Evolutionary conservation across 2,329 filamentous ascomycete species (phyloP), one percentile per base, ranked within the genome.

Genomic region (Ophiobolus disseminans): DNA sequence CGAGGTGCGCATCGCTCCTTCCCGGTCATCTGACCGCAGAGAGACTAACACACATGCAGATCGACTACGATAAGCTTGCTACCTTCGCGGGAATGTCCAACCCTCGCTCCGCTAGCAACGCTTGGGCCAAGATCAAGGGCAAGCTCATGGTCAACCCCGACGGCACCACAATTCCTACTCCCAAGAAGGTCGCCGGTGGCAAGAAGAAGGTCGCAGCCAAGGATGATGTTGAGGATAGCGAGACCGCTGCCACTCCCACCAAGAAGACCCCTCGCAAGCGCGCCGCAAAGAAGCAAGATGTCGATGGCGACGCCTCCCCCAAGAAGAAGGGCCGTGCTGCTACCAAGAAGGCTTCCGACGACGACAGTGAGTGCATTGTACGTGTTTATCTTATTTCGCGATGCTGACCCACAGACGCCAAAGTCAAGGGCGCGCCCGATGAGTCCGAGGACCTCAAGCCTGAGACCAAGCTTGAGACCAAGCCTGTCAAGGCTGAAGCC

Each of bases 1-100:
- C 3, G 70, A 73, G 21, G 68, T 69, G 53, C 7, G 55, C 11
- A 19, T 45, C 8, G 19, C 14, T 31, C 16, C 0, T 14, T 5
- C 10, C 4, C 8, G 3, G 34, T 4, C 20, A 11, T 2, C 31
- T 13, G 16, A 19, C 10, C 31, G n/a, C 23, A 31, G 31, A 11
- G n/a, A 19, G 11, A 9, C 22, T 8, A n/a, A 42, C 44, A 59
- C 5, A 64, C 37, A 38, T 7, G 3, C 16, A 74, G 72, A 62
- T 74, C 45, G 72, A 74, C 55, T 70, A 69, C 55, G 63, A 66
- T 2, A 71, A 68, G 55, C 67, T 74, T 14, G 72, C 72, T 6
- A 35, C 4, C 3, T 66, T 70, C 30, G 66, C 69, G 25, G 58
- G 66, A 39, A 73, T 74, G 71, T 49, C 58, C 55, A 73, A 74